phyloP scores from a whole-genome alignment of 805 yeast genomes.

The Isabelozyma gotoi region DNA sequence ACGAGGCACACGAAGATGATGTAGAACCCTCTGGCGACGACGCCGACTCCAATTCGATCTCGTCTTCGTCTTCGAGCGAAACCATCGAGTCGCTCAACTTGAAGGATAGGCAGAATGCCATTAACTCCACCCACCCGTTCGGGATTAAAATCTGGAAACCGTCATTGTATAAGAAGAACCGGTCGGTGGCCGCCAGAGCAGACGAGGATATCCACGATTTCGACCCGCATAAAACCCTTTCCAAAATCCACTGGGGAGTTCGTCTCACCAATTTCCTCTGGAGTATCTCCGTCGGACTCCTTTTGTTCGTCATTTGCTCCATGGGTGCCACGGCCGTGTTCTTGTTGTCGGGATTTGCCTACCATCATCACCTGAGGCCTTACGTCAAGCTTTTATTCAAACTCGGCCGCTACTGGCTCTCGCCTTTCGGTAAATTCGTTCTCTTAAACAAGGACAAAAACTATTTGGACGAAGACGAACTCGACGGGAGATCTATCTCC shows the following conservation, averaged over 20 bases:
- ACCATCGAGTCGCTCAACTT: conserved; percentile 83
- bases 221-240: conserved; percentile 42
- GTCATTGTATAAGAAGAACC: conserved; percentile 85
- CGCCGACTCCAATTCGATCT: conserved; percentile 15
- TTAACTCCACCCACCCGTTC: conserved; percentile 94
- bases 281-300: conserved; percentile 70
- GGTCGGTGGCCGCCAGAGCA: conserved; percentile 90
- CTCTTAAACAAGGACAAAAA: conserved; percentile 74
- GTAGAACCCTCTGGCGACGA: conserved; percentile 21
- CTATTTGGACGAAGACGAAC: conserved; percentile 81
- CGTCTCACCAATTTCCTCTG: conserved; percentile 69
- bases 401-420: conserved; percentile 68
- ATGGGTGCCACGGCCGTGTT: conserved; percentile 49
- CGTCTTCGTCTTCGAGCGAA: conserved; percentile 33
- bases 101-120: conserved; percentile 92
- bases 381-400: conserved; percentile 62
- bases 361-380: conserved; percentile 51
- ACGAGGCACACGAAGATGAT: conserved; percentile 23
- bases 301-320: conserved; percentile 54
- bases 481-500: conserved; percentile 80
- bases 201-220: conserved; percentile 91
- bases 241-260: conserved; percentile 60
- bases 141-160: conserved; percentile 99
- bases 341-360: conserved; percentile 37
- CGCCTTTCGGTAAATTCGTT: conserved; percentile 91